Conservation (phyloP, 495 filamentous ascomycete species). For the Talaromyces borbonicus region DNA sequence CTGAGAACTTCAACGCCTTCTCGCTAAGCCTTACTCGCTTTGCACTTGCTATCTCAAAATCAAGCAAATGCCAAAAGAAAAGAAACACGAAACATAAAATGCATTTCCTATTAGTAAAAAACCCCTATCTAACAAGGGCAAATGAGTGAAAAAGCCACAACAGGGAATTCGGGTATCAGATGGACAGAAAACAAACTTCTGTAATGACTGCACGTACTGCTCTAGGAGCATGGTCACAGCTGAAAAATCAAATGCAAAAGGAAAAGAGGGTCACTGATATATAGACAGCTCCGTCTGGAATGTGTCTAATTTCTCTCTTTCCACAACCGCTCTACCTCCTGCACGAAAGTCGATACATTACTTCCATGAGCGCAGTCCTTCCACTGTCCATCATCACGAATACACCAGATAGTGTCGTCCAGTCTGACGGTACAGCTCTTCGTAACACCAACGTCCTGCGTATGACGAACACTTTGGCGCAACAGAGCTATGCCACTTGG, state of each 20-base stretch:
- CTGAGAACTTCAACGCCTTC: too few species aligned
- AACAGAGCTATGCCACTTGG: constrained; percentile 53
- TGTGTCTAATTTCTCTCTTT: constrained; percentile 25
- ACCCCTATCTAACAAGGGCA: background rate
- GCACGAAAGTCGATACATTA: constrained; percentile 60
- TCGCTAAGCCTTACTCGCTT: too few species aligned
- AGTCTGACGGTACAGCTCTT: constrained; percentile 86
- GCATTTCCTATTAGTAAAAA: background rate
- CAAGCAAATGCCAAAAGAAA: too few species aligned
- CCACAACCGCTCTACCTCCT: constrained; percentile 51
- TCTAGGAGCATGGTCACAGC: too few species aligned
- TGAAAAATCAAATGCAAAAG: too few species aligned
- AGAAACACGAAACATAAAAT: too few species aligned
- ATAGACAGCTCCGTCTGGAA: too few species aligned
- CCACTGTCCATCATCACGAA: constrained; percentile 74
- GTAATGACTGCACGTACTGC: too few species aligned
- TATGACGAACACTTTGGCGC: constrained; percentile 63
- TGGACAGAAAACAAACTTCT: background rate
- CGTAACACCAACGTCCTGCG: constrained; percentile 54
- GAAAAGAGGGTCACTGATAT: too few species aligned
- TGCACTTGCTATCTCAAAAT: too few species aligned
- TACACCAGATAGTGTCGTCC: constrained; percentile 67
- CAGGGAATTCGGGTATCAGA: background rate
- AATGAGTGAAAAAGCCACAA: background rate
- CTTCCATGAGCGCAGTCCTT: constrained; percentile 64